Conservation (phyloP, 805 yeast genomes). For the Torulaspora microellipsoides region DNA sequence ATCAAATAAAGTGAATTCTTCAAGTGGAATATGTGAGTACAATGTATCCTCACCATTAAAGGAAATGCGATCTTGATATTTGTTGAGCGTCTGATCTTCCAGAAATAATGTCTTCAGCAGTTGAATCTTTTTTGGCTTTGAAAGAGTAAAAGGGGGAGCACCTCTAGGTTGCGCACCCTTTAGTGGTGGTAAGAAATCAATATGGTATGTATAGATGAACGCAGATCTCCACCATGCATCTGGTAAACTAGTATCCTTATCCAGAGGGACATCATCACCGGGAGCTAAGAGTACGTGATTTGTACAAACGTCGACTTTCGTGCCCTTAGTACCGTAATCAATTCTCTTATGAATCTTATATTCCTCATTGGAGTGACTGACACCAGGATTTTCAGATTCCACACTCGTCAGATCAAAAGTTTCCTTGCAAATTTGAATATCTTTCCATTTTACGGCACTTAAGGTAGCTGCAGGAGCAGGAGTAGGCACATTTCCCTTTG, state of each 20-base stretch:
- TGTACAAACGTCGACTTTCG: constrained; percentile 22
- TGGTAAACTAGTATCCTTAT: neutral
- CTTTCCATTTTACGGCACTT: neutral
- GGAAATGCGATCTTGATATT: constrained; percentile 20
- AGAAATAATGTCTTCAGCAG: constrained; percentile 19
- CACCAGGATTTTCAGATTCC: too few relatives aligned
- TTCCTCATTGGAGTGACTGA: too few relatives aligned
- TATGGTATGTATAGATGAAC: constrained; percentile 19
- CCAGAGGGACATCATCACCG: constrained; percentile 14
- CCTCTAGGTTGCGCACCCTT: neutral
- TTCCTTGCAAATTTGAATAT: constrained; percentile 2
- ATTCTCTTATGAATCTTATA: constrained; percentile 14
- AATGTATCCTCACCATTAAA: constrained; percentile 26
- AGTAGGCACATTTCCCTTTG: neutral
- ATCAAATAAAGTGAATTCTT: constrained; percentile 23
- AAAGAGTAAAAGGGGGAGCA: constrained; percentile 12
- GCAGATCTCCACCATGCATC: constrained; percentile 22
- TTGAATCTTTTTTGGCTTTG: constrained; percentile 20
- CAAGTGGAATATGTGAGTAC: constrained; percentile 22
- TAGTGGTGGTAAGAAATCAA: constrained; percentile 12
- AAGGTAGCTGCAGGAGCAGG: neutral
- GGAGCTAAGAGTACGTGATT: constrained; percentile 16
- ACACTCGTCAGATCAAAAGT: constrained; percentile 13
- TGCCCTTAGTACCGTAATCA: constrained; percentile 26
- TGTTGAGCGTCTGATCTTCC: constrained; percentile 19